phyloP scores from a whole-genome alignment of 345 rosid species.

The Populus deltoides region DNA sequence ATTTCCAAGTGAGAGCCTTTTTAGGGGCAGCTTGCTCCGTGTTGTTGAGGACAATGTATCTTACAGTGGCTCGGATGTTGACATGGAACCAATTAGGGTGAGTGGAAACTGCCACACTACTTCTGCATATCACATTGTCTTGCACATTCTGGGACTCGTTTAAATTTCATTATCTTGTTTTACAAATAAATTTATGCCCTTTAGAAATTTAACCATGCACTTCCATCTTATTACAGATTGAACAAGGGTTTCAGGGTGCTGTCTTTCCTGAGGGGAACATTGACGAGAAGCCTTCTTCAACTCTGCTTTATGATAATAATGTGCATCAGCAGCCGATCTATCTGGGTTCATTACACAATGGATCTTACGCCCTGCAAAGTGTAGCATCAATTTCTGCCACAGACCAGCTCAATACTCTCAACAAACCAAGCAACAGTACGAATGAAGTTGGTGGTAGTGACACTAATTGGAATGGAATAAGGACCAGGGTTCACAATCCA shows the following conservation, averaged over 20 bases:
- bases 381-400: conserved; percentile 15
- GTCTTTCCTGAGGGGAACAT: neutral
- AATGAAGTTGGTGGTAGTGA: conserved; percentile 18
- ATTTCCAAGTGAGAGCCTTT: conserved; percentile 10
- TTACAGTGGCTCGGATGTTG: conserved; percentile 14
- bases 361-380: neutral
- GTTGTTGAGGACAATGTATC: conserved; percentile 16
- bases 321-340: neutral
- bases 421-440: neutral
- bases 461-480: conserved; percentile 37
- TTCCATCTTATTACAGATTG: conserved; percentile 17
- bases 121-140: neutral
- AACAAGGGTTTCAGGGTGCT: conserved; percentile 12
- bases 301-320: neutral
- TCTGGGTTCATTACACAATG: neutral
- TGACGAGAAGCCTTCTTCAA: neutral
- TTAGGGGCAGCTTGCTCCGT: too few species aligned
- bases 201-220: neutral
- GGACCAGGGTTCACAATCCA: conserved; percentile 37
- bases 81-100: conserved; percentile 20
- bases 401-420: conserved; percentile 13
- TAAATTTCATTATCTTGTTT: neutral
- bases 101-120: conserved; percentile 17
- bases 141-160: neutral
- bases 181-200: neutral